phyloP scores from a whole-genome alignment of 2,329 filamentous ascomycete genomes.

The Hypocrella siamensis region DNA sequence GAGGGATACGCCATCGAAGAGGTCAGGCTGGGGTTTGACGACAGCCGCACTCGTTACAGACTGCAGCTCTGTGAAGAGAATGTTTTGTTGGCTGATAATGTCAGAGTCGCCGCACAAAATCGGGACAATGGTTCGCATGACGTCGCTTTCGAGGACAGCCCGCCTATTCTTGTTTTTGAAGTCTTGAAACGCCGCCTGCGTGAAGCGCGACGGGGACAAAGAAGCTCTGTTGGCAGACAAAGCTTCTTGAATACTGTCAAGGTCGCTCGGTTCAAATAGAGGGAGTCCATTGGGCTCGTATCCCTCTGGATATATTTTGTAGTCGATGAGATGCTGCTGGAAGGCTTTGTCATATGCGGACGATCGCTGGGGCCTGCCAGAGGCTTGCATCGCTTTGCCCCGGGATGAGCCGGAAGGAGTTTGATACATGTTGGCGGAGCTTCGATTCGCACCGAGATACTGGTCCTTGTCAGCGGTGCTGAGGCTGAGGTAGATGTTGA shows the following conservation, averaged over 20 bases:
- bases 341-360: constrained; percentile 3
- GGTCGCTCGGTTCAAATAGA: background rate
- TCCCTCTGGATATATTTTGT: constrained; percentile 1
- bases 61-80: constrained; percentile 11
- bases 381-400: background rate
- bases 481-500: too few species aligned
- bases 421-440: too few species aligned
- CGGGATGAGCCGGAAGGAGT: background rate
- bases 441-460: too few species aligned
- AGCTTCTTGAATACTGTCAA: background rate
- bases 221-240: background rate
- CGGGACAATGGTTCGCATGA: constrained; percentile 15
- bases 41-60: constrained; percentile 16
- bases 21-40: constrained; percentile 17
- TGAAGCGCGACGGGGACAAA: constrained; percentile 9
- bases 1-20: constrained; percentile 16
- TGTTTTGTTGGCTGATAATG: constrained; percentile 1
- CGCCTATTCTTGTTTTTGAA: constrained; percentile 17
- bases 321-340: constrained; percentile 1
- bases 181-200: constrained; percentile 11
- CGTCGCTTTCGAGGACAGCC: constrained; percentile 20
- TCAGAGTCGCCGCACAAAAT: background rate
- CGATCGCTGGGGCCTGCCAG: background rate
- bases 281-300: too few species aligned
- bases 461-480: too few species aligned